Evolutionary conservation across 192 early-diverging fungal species (phyloP), one percentile per base, ranked within the genome.

Genomic region (Backusella circina): DNA sequence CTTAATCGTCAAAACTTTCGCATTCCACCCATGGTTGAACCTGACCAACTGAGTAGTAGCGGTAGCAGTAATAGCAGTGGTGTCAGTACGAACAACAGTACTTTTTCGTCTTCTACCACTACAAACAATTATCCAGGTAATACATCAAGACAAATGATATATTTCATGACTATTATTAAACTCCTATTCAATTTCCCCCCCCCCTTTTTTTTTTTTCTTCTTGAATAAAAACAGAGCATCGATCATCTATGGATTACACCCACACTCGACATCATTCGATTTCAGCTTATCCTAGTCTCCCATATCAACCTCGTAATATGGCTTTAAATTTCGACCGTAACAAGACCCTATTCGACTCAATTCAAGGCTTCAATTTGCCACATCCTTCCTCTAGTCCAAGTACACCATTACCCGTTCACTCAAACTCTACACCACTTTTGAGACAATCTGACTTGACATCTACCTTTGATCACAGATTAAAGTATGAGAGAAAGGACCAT

Each of bases 1-100:
- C 64, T 87, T 66, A 77, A 78, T 71, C 82, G 86, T 39, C 87
- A 87, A 65, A 87, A 88, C 72, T 88, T 88, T 41, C 70, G 87
- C 21, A 84, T 88, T 65, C 86, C 86, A 44, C 69, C 69, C 16
- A 44, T 41, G 38, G 37, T 70, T 2, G 69, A 70, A 9, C 39
- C 28, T 32, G 37, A 61, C 7, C 54, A 61, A 61, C 54, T 61
- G 2, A 61, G 54, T 28, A 61, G 23, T 26, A 61, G 54, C 23
- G 26, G 54, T 13, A 57, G 54, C 21, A 61, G 54, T 26, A 61
- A 61, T 61, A 61, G 54, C 26, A 26, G 44, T 8, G 44, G 44
- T 8, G 44, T 18, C 44, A 47, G 44, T 47, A 7, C 15, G 5
- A 5, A 16, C n/a, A 47, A 28, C 54, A 28, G 54, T 28, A 12